These are phyloP conservation scores for Raphanus hybrid DNA, from an alignment of 441 rosid species.

Conservation along the genomic window DNA sequence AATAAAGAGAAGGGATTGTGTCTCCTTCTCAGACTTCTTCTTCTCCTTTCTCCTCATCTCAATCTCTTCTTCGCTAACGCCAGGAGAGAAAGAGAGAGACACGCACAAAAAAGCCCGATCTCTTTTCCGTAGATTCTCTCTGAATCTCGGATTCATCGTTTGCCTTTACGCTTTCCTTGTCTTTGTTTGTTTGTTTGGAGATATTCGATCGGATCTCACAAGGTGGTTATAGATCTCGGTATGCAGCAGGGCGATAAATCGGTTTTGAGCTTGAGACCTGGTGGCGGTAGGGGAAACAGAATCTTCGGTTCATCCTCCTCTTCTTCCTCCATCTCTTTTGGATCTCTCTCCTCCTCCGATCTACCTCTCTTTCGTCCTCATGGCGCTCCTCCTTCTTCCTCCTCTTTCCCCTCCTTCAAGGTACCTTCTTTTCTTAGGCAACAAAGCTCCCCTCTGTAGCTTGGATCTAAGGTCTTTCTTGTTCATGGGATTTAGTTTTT, in stretches of 20 bases:
- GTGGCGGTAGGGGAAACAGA: slow-evolving; percentile 89
- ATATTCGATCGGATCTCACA: slow-evolving; percentile 42
- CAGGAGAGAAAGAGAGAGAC: slow-evolving; percentile 59
- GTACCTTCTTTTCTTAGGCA: slow-evolving; percentile 33
- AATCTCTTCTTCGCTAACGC: slow-evolving; percentile 41
- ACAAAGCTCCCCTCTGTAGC: too few species aligned
- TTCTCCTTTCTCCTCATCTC: slow-evolving; percentile 14
- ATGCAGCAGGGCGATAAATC: slow-evolving; percentile 98
- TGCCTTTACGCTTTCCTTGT: too few species aligned
- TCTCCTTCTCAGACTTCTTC: slow-evolving; percentile 31
- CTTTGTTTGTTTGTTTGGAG: slow-evolving; percentile 23
- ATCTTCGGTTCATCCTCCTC: slow-evolving; percentile 57
- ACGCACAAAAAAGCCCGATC: background rate
- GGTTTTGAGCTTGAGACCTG: slow-evolving; percentile 98
- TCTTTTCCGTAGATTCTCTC: slow-evolving; percentile 39
- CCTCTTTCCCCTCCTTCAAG: slow-evolving; percentile 47
- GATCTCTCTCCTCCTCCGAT: slow-evolving; percentile 71
- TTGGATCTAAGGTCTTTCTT: background rate
- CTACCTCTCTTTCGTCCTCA: slow-evolving; percentile 73
- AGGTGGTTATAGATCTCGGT: slow-evolving; percentile 57
- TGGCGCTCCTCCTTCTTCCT: slow-evolving; percentile 57
- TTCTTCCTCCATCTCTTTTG: slow-evolving; percentile 60
- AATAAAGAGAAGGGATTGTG: slow-evolving; percentile 46
- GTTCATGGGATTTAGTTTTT: background rate
- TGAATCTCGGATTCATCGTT: slow-evolving; percentile 35